phyloP scores from a whole-genome alignment of 495 filamentous ascomycete genomes.

The Hypomontagnella submonticulosa region DNA sequence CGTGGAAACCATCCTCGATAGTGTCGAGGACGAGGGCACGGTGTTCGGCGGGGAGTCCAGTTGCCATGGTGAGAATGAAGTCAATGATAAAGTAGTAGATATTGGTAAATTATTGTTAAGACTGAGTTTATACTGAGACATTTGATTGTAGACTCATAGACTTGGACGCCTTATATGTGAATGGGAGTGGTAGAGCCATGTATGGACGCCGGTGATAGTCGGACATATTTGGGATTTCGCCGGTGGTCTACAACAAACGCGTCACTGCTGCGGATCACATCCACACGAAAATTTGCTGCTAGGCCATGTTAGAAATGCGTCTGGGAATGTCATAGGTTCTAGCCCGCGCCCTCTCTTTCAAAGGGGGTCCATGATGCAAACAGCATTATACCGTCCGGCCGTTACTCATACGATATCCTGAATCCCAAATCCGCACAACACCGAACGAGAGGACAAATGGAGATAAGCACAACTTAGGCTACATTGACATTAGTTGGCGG shows the following conservation, averaged over 20 bases:
- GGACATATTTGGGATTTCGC: conserved; percentile 25
- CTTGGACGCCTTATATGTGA: conserved; percentile 6
- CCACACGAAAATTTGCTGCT: neutral
- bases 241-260: neutral
- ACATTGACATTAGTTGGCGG: no score
- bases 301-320: neutral
- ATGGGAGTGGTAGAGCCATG: neutral
- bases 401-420: no score
- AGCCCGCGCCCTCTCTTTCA: no score
- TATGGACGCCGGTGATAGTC: conserved; percentile 25
- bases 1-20: conserved; percentile 35
- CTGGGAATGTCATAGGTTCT: no score
- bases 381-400: no score
- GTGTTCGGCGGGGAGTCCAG: conserved; percentile 39
- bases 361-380: no score
- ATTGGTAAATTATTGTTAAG: neutral
- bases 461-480: no score
- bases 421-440: no score
- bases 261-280: neutral
- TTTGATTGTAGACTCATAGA: neutral
- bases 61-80: conserved; percentile 33
- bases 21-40: conserved; percentile 46
- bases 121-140: neutral
- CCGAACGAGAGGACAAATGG: no score
- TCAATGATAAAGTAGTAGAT: neutral